These are phyloP conservation scores for Apophysomyces trapeziformis DNA, from an alignment of 371 early-diverging fungal species.

Conservation along the genomic window DNA sequence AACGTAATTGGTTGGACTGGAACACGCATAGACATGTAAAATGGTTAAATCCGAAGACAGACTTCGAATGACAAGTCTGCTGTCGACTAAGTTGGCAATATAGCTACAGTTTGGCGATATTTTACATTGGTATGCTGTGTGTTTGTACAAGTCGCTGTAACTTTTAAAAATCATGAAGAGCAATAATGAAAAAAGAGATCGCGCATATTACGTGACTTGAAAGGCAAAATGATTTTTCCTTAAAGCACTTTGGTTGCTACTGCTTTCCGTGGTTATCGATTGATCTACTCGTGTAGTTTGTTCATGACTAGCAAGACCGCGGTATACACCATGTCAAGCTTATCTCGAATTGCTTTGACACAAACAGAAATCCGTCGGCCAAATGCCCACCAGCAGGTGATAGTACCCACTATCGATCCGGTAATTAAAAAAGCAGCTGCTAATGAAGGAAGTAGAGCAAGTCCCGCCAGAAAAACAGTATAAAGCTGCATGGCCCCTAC, in stretches of 20 bases:
- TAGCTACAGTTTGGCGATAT: constrained; percentile 72
- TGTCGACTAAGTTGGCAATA: constrained; percentile 72
- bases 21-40: constrained; percentile 62
- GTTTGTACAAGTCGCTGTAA: constrained; percentile 68
- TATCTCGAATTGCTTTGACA: neutral
- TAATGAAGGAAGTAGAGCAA: neutral
- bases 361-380: neutral
- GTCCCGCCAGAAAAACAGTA: neutral
- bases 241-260: no score
- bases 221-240: no score
- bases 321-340: neutral
- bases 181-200: neutral
- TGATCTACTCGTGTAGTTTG: no score
- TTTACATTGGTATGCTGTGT: constrained; percentile 52
- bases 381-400: neutral
- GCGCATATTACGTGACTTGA: neutral
- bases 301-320: neutral
- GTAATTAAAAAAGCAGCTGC: neutral
- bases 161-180: neutral
- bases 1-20: constrained; percentile 57
- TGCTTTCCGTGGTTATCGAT: no score
- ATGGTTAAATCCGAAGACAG: constrained; percentile 65
- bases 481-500: neutral
- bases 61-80: constrained; percentile 54
- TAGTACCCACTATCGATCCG: neutral